Base-by-base conservation (phyloP, 495 filamentous ascomycete genomes). In the Aspergillus ostianus region DNA sequence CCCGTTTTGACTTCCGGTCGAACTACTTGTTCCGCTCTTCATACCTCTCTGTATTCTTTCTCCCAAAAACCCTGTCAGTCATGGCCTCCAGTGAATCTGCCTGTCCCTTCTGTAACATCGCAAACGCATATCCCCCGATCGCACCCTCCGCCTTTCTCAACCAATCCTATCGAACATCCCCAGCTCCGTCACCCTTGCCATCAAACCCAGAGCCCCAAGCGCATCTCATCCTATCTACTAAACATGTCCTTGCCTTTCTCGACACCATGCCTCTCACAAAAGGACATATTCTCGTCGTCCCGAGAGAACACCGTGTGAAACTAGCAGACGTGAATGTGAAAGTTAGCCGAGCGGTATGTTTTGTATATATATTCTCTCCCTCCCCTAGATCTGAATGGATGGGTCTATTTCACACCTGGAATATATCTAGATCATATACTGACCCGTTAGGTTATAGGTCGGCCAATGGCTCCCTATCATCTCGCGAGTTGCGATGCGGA, bases 261-360 rank as follows among this genome's bases (percentile, higher is more conserved):
- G 93, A 97, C 74, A 93, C 94, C 62, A 84, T 93, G 82, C 93
- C 93, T 12, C 82, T 97, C 30, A 85, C 87, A 0, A 73, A 69
- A 0, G 92, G 92, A 0, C 93, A 97, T 76, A 69, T 95, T 1
- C 84, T 97, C 0, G 77, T 97, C 20, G 86, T 84, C 27, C 86
- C 90, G 32, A 81, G 93, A 56, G 46, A 67, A 6, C 93, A 97
- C 77, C 77, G 81, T 56, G 82, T 84, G 60, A 93, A 88, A 64
- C 69, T 96, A 4, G 80, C 82, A 0, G 90, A 94, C 69, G 73
- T 89, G 45, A 77, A 70, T 1, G 71, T 80, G 13, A 63, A 60
- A 27, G 82, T 84, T 60, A 80, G 82, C 26, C 78, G 76, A 62
- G 86, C 87, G 70, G 78, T 80, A 65, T 56, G 64, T 64, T 53